Evolutionary conservation across 2,329 filamentous ascomycete species (phyloP).

Genomic region (Fusarium multiceps): DNA sequence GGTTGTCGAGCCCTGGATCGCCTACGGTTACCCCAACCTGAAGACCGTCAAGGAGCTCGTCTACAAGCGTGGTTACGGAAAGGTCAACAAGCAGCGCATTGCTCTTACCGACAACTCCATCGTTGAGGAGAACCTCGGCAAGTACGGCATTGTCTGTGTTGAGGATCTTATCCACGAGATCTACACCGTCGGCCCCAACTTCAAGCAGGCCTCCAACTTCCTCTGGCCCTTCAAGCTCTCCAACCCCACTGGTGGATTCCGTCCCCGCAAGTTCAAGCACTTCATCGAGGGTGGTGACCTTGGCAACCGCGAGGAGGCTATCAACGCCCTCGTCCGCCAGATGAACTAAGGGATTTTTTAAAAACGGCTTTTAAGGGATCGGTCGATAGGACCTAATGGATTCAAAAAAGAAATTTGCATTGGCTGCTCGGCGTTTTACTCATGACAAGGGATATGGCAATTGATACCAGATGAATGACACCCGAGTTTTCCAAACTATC

Average conservation of each 20-base stretch:
- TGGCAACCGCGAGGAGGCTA: slow-evolving; percentile 98
- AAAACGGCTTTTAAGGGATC: slow-evolving; percentile 42
- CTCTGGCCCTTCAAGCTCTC: slow-evolving; percentile 99
- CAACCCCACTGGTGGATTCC: slow-evolving; percentile 98
- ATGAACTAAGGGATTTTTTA: slow-evolving; percentile 80
- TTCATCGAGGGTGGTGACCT: slow-evolving; percentile 98
- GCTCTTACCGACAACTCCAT: slow-evolving; percentile 97
- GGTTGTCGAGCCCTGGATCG: slow-evolving; percentile 98
- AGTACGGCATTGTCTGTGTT: slow-evolving; percentile 99
- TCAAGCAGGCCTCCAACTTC: slow-evolving; percentile 99
- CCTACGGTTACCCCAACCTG: slow-evolving; percentile 99
- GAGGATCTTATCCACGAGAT: slow-evolving; percentile 99
- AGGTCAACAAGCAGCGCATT: slow-evolving; percentile 98
- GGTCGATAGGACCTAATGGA: slow-evolving; percentile 45
- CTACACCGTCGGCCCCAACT: slow-evolving; percentile 98
- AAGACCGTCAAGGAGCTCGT: slow-evolving; percentile 99
- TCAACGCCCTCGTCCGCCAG: slow-evolving; percentile 95
- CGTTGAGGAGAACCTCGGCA: slow-evolving; percentile 95
- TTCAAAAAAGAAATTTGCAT: slow-evolving; percentile 50
- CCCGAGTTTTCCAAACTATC: slow-evolving; percentile 50
- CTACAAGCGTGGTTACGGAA: slow-evolving; percentile 99
- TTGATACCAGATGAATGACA: slow-evolving; percentile 58
- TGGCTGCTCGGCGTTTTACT: slow-evolving; percentile 56
- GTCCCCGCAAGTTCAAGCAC: slow-evolving; percentile 97
- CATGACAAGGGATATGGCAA: slow-evolving; percentile 54